Evolutionary conservation across 805 yeast species (phyloP), one percentile per base, ranked within the genome.

Genomic region (Metschnikowia shivogae): DNA sequence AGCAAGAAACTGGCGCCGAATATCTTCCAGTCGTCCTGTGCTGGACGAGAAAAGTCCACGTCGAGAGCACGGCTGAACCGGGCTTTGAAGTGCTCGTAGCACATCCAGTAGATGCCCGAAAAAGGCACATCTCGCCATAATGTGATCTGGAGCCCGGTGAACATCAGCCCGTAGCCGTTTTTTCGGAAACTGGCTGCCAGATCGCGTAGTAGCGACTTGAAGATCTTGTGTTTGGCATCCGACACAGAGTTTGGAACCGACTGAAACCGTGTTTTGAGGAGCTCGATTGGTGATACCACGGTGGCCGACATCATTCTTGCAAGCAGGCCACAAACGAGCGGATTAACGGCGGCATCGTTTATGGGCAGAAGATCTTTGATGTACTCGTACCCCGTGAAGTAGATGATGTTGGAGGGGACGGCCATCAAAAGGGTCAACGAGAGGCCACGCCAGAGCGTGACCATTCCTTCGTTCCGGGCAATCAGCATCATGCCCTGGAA

Each of bases 101-200:
- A 76, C 9, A 88, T 79, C 99, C 99, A 93, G 64, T 93, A 93
- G 1, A 92, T 82, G 0, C 95, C 97, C 50, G 95, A 84, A 62
- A 93, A 93, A 1, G 99, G 99, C 0, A 92, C 98, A 62, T 93
- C 99, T 64, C 99, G 76, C 96, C 96, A 92, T 12, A 93, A 72
- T 0, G 99, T 93, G 33, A 93, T 74, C 34, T 85, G 81, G 19
- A 93, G 68, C 0, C 99, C 99, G 44, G 84, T 82, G 73, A 89
- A 93, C 14, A 93, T 62, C 0, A 89, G 76, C 2, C 67, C 62
- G 2, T 77, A 48, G 0, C 99, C 99, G 11, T 73, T 72, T 1
- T 59, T 48, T 32, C 66, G 61, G 5, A 88, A 67, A 56, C 84
- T 81, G 3, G 60, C 56, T 39, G 60, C 60, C 26, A 84, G 70